A percentile compares a stretch with the other conserved stretches of the same genome.
Evolutionary conservation across 305 asterid species (phyloP).

Genomic region (Euphrasia arctica): DNA sequence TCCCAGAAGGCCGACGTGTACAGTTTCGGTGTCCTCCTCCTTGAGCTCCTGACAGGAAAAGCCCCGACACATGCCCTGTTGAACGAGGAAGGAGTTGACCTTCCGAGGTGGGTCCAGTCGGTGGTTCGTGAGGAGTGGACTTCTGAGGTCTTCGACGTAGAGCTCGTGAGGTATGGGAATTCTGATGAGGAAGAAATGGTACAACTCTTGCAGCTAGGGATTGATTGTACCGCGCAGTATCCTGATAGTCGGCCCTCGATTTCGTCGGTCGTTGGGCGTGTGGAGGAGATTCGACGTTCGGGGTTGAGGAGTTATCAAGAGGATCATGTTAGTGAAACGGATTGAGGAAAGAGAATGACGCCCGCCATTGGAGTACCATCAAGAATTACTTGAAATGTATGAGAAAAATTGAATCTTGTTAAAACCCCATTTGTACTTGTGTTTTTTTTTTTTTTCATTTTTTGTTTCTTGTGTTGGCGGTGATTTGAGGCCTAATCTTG

Average conservation of each 20-base stretch:
- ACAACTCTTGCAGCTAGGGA: slow-evolving; percentile 35
- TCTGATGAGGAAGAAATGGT: slow-evolving; percentile 46
- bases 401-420: too few relatives aligned
- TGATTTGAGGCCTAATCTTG: too few relatives aligned
- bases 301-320: too few relatives aligned
- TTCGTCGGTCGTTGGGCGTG: too few relatives aligned
- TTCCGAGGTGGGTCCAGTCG: slow-evolving; percentile 75
- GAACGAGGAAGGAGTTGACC: slow-evolving; percentile 70
- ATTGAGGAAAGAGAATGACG: too few relatives aligned
- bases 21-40: slow-evolving; percentile 66
- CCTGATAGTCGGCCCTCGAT: slow-evolving; percentile 44
- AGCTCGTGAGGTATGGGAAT: slow-evolving; percentile 57
- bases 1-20: slow-evolving; percentile 79
- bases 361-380: too few relatives aligned
- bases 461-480: too few relatives aligned
- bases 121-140: slow-evolving; percentile 31
- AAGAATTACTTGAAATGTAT: too few relatives aligned
- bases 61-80: slow-evolving; percentile 38
- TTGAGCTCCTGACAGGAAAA: slow-evolving; percentile 69
- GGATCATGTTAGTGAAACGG: too few relatives aligned
- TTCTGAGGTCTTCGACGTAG: slow-evolving; percentile 54
- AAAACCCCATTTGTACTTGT: too few relatives aligned
- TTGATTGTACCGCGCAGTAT: slow-evolving; percentile 34
- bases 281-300: too few relatives aligned
- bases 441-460: too few relatives aligned